Base-by-base conservation (phyloP, 2,329 filamentous ascomycete species). In the Colletotrichum siamense region DNA sequence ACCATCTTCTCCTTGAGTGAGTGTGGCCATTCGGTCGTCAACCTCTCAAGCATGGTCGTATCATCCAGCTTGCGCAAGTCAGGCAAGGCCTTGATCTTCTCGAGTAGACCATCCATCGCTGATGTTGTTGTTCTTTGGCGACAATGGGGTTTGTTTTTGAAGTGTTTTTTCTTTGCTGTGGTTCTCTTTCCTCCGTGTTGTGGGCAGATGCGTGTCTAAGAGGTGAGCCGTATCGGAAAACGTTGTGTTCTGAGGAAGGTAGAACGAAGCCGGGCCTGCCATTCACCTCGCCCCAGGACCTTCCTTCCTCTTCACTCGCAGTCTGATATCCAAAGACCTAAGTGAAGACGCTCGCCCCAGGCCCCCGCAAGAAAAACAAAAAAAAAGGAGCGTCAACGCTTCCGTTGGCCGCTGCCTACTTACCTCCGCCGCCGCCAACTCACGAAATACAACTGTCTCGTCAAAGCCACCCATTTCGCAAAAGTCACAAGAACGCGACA, bases 41-140 rank as follows among this genome's bases (percentile, higher is more conserved):
- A 4, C 13, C 26, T 24, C 55, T 59, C 13, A 1, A 26, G 3
- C 55, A 9, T 2, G 16, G 1, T 8, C 5, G 3, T 3, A 5
- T 3, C 4, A 4, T 24, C 2, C 55, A 26, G 12, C 26, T 24
- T 18, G 13, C 55, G 55, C 22, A 59, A 3, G 8, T 59, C 52
- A 26, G 55, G 4, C 8, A 59, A 28, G 16, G 26, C 30, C 63
- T 3, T 12, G 28, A 26, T 12, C 4, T 30, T 44, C 18, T 57
- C 44, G 10, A 57, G 39, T n/a, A 44, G 5, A n/a, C 18, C 39
- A 44, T 18, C 18, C 18, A 44, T 44, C 2, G 39, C 39, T 44
- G 39, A 44, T 18, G 39, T n/a, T 39, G 16, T 39, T 44, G 8
- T 44, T 44, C 39, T 44, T 44, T 39, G 36, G 18, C 5, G 39